Conservation (phyloP, 352 stramenopile genomes). For the Lagenidium giganteum region DNA sequence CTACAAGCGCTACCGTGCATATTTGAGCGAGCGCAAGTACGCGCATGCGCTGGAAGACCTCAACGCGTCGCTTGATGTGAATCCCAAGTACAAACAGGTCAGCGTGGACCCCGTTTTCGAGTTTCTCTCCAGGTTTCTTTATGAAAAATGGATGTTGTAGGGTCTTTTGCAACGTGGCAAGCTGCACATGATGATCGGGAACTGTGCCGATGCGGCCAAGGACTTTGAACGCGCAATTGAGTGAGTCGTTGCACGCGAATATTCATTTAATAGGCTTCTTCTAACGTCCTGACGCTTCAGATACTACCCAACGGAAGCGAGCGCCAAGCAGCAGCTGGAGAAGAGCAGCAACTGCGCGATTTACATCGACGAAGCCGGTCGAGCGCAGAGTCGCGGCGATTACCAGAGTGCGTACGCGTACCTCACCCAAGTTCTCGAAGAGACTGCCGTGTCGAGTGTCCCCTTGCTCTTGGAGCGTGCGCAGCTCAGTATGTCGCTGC, state of each 20-base stretch:
- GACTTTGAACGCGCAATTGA: slow-evolving; percentile 58
- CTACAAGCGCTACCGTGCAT: slow-evolving; percentile 81
- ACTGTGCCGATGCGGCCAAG: slow-evolving; percentile 46
- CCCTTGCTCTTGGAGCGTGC: slow-evolving; percentile 61
- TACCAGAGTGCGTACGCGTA: slow-evolving; percentile 57
- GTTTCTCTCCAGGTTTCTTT: background rate
- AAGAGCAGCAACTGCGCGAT: slow-evolving; percentile 63
- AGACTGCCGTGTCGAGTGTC: slow-evolving; percentile 63
- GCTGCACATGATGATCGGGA: slow-evolving; percentile 73
- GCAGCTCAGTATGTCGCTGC: slow-evolving; percentile 64
- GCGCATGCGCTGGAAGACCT: slow-evolving; percentile 61
- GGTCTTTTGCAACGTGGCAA: slow-evolving; percentile 69
- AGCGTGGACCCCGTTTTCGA: background rate
- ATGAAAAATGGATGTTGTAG: background rate
- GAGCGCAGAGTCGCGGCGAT: slow-evolving; percentile 62
- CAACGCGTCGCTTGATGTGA: slow-evolving; percentile 61
- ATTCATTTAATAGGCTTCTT: too few relatives aligned
- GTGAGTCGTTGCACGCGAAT: slow-evolving; percentile 16
- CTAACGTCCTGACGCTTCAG: too few relatives aligned
- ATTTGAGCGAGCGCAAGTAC: slow-evolving; percentile 81
- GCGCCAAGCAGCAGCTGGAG: slow-evolving; percentile 38
- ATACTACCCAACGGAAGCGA: slow-evolving; percentile 52
- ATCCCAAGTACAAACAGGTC: slow-evolving; percentile 75
- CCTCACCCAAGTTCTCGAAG: slow-evolving; percentile 67
- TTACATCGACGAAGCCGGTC: slow-evolving; percentile 55